A percentile compares a stretch with the other conserved stretches of the same genome.
phyloP scores from a whole-genome alignment of 2,329 filamentous ascomycete species.

The Acarospora socialis region DNA sequence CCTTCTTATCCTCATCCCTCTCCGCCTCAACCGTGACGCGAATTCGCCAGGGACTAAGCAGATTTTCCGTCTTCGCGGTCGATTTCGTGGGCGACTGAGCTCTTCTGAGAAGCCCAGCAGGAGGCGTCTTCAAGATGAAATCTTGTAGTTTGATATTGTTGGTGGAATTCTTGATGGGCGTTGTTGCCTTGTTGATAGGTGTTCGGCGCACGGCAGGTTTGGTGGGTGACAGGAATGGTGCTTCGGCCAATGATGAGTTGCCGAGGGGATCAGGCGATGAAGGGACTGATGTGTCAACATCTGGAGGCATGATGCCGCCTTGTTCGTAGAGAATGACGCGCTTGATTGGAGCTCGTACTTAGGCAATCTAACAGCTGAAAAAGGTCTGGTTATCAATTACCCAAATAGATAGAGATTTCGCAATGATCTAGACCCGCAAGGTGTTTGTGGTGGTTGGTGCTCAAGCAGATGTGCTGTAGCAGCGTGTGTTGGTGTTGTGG shows the following conservation, averaged over 20 bases:
- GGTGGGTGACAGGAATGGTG: conserved; percentile 6
- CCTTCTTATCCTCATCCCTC: conserved; percentile 2
- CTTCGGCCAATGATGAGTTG: conserved; percentile 4
- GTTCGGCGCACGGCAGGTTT: not conserved
- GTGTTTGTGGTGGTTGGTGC: too few relatives aligned
- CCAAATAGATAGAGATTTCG: too few relatives aligned
- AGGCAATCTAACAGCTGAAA: too few relatives aligned
- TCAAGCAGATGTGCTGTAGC: too few relatives aligned
- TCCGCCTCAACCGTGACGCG: conserved; percentile 14
- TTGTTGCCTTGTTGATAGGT: too few relatives aligned
- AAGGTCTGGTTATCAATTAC: too few relatives aligned
- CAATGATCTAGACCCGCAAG: too few relatives aligned
- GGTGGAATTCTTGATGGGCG: conserved; percentile 7
- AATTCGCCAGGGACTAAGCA: conserved; percentile 14
- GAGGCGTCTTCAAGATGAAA: conserved; percentile 12
- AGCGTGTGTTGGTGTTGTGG: too few relatives aligned
- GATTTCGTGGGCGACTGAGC: conserved; percentile 7
- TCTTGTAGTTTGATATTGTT: conserved; percentile 12
- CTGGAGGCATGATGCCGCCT: too few relatives aligned
- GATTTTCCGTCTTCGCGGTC: conserved; percentile 3
- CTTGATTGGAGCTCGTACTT: too few relatives aligned
- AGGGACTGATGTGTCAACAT: too few relatives aligned
- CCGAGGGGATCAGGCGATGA: conserved; percentile 12
- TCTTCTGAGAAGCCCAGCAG: not conserved
- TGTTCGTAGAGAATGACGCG: too few relatives aligned